Evolutionary conservation across 768 basidiomycete genomes (phyloP), one percentile per base, ranked within the genome.

Genomic region (Rubroboletus pulcherrimus): DNA sequence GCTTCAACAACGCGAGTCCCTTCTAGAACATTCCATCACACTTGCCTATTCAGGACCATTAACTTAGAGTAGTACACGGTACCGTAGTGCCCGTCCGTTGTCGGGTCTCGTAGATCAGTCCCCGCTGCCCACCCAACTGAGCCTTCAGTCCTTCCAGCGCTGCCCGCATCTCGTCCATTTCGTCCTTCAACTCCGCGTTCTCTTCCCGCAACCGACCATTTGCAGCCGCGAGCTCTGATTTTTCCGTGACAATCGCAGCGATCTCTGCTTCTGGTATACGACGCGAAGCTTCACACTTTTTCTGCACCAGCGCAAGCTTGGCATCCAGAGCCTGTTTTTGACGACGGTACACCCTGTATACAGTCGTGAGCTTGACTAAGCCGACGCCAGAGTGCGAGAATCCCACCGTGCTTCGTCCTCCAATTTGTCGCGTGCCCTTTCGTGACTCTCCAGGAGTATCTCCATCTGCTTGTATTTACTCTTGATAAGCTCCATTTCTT

Each of bases 111-210:
- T 77, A 77, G 21, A 82, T 59, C 40, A 78, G 61, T 4, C 75
- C 75, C 5, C 66, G 72, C 45, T 73, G 71, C 9, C 82, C 82
- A 51, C 74, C 80, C 46, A 79, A 70, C 61, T 84, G 81, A 46
- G 75, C 79, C 60, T 81, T 86, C 63, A 90, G 67, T 21, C 83
- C 63, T 62, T 91, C 87, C 11, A 91, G 76, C 78, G 87, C 89
- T 24, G 82, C 85, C 54, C 78, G 78, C 70, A 91, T 68, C 62
- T 89, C 87, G 57, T 90, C 82, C 39, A 81, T 69, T 58, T 83
- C 81, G 24, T 84, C 81, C 40, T 71, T 66, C 54, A 84, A 60
- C 24, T 78, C 77, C 3, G 68, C 67, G 56, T 91, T 92, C 58
- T 87, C 81, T 21, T 83, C 81, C 34, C 76, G 73, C 42, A 91